A percentile compares a stretch with the other conserved stretches of the same genome.
Evolutionary conservation across 805 yeast genomes (phyloP).

Genomic region (Saturnispora zaruensis): DNA sequence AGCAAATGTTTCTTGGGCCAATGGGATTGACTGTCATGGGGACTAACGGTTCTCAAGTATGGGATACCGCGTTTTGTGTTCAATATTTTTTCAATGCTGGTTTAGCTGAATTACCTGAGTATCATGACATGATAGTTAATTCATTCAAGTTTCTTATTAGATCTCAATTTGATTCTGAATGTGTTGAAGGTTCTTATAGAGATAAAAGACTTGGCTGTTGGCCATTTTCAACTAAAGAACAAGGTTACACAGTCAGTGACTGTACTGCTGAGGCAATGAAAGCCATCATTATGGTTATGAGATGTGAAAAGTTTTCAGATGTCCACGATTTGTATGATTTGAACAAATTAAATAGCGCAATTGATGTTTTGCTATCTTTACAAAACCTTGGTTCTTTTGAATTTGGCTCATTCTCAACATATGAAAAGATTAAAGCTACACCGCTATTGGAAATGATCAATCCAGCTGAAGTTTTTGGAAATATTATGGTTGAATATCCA

Average conservation of each 20-base stretch:
- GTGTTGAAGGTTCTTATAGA: constrained; percentile 69
- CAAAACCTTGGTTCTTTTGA: constrained; percentile 78
- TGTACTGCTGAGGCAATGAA: constrained; percentile 95
- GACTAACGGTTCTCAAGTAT: constrained; percentile 93
- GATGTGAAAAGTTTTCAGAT: constrained; percentile 45
- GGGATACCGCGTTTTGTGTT: constrained; percentile 91
- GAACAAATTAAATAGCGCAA: constrained; percentile 51
- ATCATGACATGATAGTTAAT: constrained; percentile 49
- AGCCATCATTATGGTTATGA: constrained; percentile 85
- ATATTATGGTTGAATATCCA: constrained; percentile 97
- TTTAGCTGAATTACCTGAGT: constrained; percentile 59
- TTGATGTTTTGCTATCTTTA: constrained; percentile 65
- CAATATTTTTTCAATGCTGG: constrained; percentile 80
- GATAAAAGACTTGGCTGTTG: constrained; percentile 84
- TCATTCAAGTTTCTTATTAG: constrained; percentile 67
- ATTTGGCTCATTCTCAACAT: constrained; percentile 87
- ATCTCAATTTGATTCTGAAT: constrained; percentile 79
- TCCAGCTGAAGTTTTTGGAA: constrained; percentile 97
- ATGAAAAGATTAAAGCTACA: constrained; percentile 79
- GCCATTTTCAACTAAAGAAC: constrained; percentile 94
- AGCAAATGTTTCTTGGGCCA: constrained; percentile 74
- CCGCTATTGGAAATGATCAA: constrained; percentile 67
- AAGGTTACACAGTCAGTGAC: constrained; percentile 94
- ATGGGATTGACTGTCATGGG: constrained; percentile 94
- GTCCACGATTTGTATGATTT: constrained; percentile 34